Conservation (phyloP, 2,329 filamentous ascomycete genomes). For the Clonostachys rosea region DNA sequence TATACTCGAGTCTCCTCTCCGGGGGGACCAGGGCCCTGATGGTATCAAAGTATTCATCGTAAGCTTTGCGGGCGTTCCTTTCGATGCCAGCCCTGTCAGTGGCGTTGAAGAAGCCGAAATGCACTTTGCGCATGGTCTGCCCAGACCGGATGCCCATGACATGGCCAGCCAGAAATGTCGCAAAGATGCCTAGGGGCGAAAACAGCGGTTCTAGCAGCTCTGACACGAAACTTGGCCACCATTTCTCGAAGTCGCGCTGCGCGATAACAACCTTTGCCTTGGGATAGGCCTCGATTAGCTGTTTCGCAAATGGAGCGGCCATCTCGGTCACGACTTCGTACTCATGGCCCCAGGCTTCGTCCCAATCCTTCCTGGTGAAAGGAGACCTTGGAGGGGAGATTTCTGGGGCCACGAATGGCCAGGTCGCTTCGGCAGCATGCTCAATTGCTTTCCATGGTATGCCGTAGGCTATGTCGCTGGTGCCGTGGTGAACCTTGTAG, state of each 20-base stretch:
- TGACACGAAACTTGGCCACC: conserved; percentile 9
- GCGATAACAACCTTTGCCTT: conserved; percentile 11
- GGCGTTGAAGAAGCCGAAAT: too few species aligned
- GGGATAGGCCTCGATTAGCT: conserved; percentile 9
- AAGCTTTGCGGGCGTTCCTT: too few species aligned
- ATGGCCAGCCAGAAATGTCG: too few species aligned
- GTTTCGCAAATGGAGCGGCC: conserved; percentile 5
- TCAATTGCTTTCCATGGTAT: conserved; percentile 1
- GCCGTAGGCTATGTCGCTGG: neutral
- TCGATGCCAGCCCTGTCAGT: too few species aligned
- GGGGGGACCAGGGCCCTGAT: too few species aligned
- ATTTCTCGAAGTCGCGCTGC: conserved; percentile 8
- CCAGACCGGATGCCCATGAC: too few species aligned
- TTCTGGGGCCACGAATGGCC: neutral
- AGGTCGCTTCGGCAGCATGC: conserved; percentile 1
- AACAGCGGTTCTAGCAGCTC: conserved; percentile 1
- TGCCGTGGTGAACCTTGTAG: conserved; percentile 1
- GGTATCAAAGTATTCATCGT: too few species aligned
- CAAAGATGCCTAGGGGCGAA: neutral
- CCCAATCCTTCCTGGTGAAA: conserved; percentile 4
- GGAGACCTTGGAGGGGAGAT: neutral
- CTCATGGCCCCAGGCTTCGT: neutral
- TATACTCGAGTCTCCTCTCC: too few species aligned
- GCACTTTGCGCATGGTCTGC: too few species aligned
- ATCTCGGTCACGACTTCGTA: conserved; percentile 10